Conservation (phyloP, 2,329 filamentous ascomycete species). For the Colletotrichum simmondsii region DNA sequence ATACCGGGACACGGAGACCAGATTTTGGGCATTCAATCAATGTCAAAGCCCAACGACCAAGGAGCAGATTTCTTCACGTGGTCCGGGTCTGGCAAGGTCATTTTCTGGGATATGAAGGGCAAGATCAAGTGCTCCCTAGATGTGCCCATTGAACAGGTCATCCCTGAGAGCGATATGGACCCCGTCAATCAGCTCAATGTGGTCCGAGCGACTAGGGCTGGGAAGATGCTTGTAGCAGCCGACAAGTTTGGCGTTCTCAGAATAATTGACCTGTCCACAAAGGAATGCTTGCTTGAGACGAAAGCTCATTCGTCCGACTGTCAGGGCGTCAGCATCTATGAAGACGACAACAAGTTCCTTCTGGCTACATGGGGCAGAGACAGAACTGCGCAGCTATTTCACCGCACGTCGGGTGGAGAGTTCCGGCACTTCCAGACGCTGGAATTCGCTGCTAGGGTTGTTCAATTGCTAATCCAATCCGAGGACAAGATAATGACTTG, state of each 20-base stretch:
- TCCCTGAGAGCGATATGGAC: constrained; percentile 61
- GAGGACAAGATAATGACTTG: constrained; percentile 84
- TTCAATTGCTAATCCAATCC: constrained; percentile 77
- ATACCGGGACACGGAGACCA: constrained; percentile 73
- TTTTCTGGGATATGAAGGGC: constrained; percentile 85
- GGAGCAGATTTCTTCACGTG: constrained; percentile 87
- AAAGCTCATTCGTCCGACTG: constrained; percentile 91
- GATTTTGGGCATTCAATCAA: constrained; percentile 77
- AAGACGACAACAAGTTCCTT: constrained; percentile 69
- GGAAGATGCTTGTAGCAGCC: constrained; percentile 79
- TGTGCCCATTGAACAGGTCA: constrained; percentile 75
- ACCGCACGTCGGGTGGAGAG: constrained; percentile 61
- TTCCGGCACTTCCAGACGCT: constrained; percentile 91
- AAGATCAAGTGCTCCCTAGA: constrained; percentile 71
- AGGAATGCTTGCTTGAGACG: constrained; percentile 73
- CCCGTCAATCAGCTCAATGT: constrained; percentile 68
- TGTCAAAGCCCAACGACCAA: constrained; percentile 69
- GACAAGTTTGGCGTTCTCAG: constrained; percentile 88
- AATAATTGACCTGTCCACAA: constrained; percentile 72
- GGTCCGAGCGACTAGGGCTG: constrained; percentile 69
- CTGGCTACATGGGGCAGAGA: constrained; percentile 89
- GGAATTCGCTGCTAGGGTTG: constrained; percentile 90
- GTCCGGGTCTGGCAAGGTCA: constrained; percentile 82
- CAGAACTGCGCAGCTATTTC: constrained; percentile 92
- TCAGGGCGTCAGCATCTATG: constrained; percentile 80